phyloP scores from a whole-genome alignment of 305 asterid species.

The Fraxinus xanthoxyloides region DNA sequence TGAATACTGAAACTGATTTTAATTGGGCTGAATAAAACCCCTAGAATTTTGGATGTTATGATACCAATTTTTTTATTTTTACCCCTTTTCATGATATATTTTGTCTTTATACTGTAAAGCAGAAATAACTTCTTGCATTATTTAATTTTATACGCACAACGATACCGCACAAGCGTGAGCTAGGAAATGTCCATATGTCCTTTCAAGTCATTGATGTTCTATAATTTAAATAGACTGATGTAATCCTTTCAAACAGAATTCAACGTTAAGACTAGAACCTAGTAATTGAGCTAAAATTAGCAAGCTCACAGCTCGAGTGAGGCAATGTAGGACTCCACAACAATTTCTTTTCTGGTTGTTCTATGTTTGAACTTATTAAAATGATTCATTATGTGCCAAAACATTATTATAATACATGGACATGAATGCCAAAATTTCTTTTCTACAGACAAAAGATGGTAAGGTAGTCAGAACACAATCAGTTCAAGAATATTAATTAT shows the following conservation, averaged over 20 bases:
- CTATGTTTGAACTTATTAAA: neutral
- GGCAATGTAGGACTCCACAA: neutral
- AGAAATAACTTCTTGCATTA: neutral
- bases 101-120: neutral
- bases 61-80: neutral
- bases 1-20: neutral
- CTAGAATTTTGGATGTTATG: neutral
- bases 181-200: neutral
- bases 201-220: conserved; percentile 3
- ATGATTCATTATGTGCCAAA: neutral
- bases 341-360: neutral
- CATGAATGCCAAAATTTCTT: neutral
- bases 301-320: neutral
- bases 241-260: conserved; percentile 6
- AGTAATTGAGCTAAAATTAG: neutral
- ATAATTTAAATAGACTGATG: conserved; percentile 8
- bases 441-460: neutral
- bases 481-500: conserved; percentile 1
- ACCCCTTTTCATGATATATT: neutral
- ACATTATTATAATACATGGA: neutral
- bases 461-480: neutral
- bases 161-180: neutral
- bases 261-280: neutral
- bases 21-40: neutral
- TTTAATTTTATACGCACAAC: neutral